Percentiles rank a stretch among this genome's conserved stretches.
Evolutionary conservation across 345 rosid species (phyloP).

Genomic region (Gossypium turneri): DNA sequence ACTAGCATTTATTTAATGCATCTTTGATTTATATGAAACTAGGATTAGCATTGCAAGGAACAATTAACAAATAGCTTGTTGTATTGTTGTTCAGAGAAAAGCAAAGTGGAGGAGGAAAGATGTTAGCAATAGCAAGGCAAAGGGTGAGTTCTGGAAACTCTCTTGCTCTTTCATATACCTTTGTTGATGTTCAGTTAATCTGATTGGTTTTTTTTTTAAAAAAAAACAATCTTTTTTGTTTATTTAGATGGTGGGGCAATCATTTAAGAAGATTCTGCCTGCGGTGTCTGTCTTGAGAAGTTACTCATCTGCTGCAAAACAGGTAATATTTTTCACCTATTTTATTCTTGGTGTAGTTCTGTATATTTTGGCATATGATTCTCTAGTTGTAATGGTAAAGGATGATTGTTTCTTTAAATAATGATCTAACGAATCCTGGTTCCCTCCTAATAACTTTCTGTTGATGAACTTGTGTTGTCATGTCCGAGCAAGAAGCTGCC

Average conservation of each 20-base stretch:
- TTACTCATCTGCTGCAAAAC: slow-evolving; percentile 55
- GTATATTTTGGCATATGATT: too few species aligned
- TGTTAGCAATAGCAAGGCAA: slow-evolving; percentile 48
- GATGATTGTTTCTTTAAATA: too few species aligned
- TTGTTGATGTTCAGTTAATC: not conserved
- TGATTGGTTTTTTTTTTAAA: not conserved
- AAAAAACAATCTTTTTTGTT: not conserved
- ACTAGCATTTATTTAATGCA: not conserved
- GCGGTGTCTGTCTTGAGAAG: slow-evolving; percentile 35
- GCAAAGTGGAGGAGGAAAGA: slow-evolving; percentile 20
- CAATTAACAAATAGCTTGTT: not conserved
- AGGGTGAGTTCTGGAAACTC: slow-evolving; percentile 31
- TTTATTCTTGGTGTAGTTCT: not conserved
- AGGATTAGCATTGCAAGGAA: not conserved
- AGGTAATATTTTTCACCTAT: slow-evolving; percentile 28
- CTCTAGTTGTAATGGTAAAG: too few species aligned
- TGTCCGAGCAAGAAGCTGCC: too few species aligned
- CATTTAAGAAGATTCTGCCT: slow-evolving; percentile 37
- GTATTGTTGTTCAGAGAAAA: not conserved
- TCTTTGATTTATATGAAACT: not conserved
- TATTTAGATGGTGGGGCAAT: slow-evolving; percentile 33
- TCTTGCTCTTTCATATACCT: not conserved
- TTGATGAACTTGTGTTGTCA: too few species aligned
- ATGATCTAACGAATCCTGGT: too few species aligned
- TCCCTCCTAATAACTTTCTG: too few species aligned